A percentile compares a stretch with the other conserved stretches of the same genome.
These are phyloP conservation scores for Lepidium didymum DNA, from an alignment of 345 rosid genomes.

Conservation along the genomic window DNA sequence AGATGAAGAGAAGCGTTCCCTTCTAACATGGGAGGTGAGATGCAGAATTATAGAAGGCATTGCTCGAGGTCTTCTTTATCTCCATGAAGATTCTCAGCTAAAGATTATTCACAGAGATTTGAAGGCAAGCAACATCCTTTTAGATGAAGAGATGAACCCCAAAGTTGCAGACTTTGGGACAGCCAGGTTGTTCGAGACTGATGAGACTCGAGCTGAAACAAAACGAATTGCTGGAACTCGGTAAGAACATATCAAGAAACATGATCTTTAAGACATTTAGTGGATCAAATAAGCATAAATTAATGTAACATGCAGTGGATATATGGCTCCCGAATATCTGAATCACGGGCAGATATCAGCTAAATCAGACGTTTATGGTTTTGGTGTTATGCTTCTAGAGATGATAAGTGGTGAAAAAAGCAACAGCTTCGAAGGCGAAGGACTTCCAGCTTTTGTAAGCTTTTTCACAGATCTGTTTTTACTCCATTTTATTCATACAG, in stretches of 20 bases:
- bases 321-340: constrained; percentile 44
- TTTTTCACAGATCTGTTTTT: neutral
- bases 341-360: constrained; percentile 33
- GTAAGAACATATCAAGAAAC: neutral
- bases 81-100: constrained; percentile 22
- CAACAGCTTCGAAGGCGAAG: constrained; percentile 3
- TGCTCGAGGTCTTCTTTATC: constrained; percentile 19
- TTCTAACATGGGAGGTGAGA: constrained; percentile 13
- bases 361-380: constrained; percentile 45
- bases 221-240: constrained; percentile 26
- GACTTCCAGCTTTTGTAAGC: constrained; percentile 4
- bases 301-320: constrained; percentile 26
- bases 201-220: constrained; percentile 20
- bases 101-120: constrained; percentile 23
- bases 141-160: constrained; percentile 22
- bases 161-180: constrained; percentile 29
- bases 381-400: constrained; percentile 37
- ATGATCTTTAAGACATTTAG: neutral
- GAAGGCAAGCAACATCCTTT: constrained; percentile 18
- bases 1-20: constrained; percentile 12
- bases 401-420: constrained; percentile 37
- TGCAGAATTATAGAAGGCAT: constrained; percentile 27
- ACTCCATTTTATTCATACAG: neutral
- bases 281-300: too few species aligned
- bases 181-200: constrained; percentile 16